A percentile compares a stretch with the other conserved stretches of the same genome.
These are phyloP conservation scores for Exutisphaerella laricina DNA, from an alignment of 2,329 filamentous ascomycete genomes.

Conservation along the genomic window DNA sequence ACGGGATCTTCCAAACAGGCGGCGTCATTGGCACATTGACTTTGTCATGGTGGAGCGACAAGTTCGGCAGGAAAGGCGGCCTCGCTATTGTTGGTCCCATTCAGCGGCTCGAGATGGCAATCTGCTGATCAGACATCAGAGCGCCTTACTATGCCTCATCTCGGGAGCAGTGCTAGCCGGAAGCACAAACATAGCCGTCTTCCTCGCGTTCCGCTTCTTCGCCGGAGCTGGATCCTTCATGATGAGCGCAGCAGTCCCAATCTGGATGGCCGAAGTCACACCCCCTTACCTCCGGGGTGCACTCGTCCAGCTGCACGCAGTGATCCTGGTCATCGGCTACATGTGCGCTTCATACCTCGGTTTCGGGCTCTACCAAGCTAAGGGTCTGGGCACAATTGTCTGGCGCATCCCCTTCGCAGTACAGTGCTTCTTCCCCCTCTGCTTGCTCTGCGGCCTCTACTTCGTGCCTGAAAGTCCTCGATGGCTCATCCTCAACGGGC, in stretches of 20 bases:
- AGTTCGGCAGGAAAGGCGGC: slow-evolving; percentile 17
- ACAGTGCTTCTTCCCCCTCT: slow-evolving; percentile 17
- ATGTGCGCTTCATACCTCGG: slow-evolving; percentile 16
- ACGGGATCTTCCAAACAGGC: slow-evolving; percentile 23
- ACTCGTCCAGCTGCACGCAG: slow-evolving; percentile 33
- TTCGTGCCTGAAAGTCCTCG: slow-evolving; percentile 22
- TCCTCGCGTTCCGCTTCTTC: slow-evolving; percentile 32
- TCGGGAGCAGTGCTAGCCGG: slow-evolving; percentile 28
- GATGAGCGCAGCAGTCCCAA: slow-evolving; percentile 32
- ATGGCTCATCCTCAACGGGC: slow-evolving; percentile 24
- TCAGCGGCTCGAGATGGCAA: background rate
- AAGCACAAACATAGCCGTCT: slow-evolving; percentile 23
- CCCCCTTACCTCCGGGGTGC: slow-evolving; percentile 31
- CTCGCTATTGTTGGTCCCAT: slow-evolving; percentile 10
- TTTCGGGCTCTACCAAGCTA: slow-evolving; percentile 19
- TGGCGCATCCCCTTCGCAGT: slow-evolving; percentile 18
- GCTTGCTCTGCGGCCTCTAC: slow-evolving; percentile 11
- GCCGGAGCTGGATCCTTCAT: slow-evolving; percentile 31
- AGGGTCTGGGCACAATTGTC: slow-evolving; percentile 12
- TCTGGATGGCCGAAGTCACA: slow-evolving; percentile 34
- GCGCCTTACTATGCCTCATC: slow-evolving; percentile 24
- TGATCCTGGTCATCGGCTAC: slow-evolving; percentile 20
- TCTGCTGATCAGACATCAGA: slow-evolving; percentile 8
- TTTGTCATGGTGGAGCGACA: slow-evolving; percentile 17
- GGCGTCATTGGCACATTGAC: slow-evolving; percentile 19